These are phyloP conservation scores for Rhodotorula diobovata DNA, from an alignment of 768 basidiomycete genomes.

Conservation along the genomic window DNA sequence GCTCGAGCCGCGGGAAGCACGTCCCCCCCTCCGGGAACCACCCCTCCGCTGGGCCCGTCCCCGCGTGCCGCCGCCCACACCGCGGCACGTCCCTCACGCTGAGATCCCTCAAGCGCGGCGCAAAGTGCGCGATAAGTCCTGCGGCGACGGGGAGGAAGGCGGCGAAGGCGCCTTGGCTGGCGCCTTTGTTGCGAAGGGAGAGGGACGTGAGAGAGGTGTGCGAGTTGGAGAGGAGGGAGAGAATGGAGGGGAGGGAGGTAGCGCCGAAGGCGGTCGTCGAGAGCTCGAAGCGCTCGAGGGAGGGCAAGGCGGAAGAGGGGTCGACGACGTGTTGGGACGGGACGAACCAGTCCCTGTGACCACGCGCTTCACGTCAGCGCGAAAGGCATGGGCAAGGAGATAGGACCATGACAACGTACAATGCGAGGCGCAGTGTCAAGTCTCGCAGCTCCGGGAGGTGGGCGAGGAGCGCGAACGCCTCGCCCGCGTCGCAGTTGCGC, in stretches of 20 bases:
- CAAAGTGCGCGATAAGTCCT: neutral
- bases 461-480: constrained; percentile 20
- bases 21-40: constrained; percentile 23
- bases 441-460: constrained; percentile 10
- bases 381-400: too few relatives aligned
- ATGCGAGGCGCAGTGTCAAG: constrained; percentile 24
- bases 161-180: neutral
- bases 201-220: constrained; percentile 19
- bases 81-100: constrained; percentile 28
- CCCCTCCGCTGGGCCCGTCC: neutral
- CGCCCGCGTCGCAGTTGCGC: constrained; percentile 17
- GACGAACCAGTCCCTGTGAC: constrained; percentile 23
- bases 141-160: constrained; percentile 14
- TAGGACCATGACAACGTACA: neutral
- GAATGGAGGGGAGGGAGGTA: constrained; percentile 9
- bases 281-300: constrained; percentile 29
- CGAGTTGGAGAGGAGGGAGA: constrained; percentile 18
- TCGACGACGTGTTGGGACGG: neutral
- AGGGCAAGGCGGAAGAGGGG: neutral
- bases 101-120: constrained; percentile 10
- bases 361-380: neutral
- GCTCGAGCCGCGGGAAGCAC: neutral
- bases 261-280: constrained; percentile 30
- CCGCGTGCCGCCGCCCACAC: neutral
- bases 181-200: constrained; percentile 28